Evolutionary conservation across 2,329 filamentous ascomycete species (phyloP).

Genomic region (Pseudogymnoascus sp.): DNA sequence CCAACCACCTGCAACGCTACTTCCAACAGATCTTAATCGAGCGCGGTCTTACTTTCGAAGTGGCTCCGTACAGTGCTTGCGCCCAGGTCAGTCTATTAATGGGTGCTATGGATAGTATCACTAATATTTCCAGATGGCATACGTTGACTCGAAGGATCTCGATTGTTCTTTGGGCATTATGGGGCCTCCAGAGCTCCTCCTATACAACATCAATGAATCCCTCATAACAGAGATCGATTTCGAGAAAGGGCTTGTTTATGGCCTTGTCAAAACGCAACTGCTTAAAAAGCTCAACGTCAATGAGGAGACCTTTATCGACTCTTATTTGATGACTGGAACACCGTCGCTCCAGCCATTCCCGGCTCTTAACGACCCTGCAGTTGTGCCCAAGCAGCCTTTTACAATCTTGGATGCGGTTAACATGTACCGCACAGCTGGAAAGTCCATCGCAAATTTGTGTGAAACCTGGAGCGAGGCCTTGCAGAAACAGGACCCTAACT

Average conservation of each 20-base stretch:
- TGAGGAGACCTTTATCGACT: conserved; percentile 72
- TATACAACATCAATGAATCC: conserved; percentile 74
- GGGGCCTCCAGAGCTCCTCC: conserved; percentile 73
- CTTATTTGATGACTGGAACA: conserved; percentile 73
- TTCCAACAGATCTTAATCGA: conserved; percentile 66
- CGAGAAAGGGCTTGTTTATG: conserved; percentile 54
- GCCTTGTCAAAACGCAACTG: conserved; percentile 57
- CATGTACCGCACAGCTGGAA: conserved; percentile 62
- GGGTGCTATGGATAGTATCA: background rate
- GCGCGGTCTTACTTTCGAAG: conserved; percentile 63
- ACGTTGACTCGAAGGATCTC: conserved; percentile 60
- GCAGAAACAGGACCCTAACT: conserved; percentile 60
- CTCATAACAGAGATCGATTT: conserved; percentile 59
- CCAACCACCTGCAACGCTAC: conserved; percentile 65
- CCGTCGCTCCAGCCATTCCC: conserved; percentile 74
- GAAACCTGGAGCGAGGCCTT: conserved; percentile 72
- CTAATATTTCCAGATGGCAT: conserved; percentile 53
- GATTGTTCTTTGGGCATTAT: conserved; percentile 68
- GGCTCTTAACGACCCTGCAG: conserved; percentile 53
- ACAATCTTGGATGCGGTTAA: conserved; percentile 70
- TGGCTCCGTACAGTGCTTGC: conserved; percentile 80
- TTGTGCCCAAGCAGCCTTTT: conserved; percentile 41
- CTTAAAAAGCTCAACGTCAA: conserved; percentile 57
- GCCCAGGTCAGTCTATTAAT: conserved; percentile 56
- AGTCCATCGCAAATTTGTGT: conserved; percentile 64